Evolutionary conservation across 768 basidiomycete species (phyloP).

Genomic region (Termitomyces sp.): DNA sequence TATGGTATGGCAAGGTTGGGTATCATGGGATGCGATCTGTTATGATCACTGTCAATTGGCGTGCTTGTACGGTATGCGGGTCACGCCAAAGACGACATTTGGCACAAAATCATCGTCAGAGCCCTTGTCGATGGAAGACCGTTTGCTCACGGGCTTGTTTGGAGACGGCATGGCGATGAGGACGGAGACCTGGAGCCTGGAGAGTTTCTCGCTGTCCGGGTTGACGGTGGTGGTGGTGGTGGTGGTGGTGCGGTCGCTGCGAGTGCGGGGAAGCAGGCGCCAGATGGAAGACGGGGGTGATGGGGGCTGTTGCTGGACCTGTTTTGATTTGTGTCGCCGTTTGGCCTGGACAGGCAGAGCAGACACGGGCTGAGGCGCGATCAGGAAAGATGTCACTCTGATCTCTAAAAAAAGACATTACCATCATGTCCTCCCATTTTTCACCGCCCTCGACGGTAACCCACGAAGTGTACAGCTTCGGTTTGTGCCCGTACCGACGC

Average conservation of each 20-base stretch:
- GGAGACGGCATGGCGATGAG: slow-evolving; percentile 53
- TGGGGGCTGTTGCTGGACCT: not conserved
- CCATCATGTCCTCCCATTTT: slow-evolving; percentile 45
- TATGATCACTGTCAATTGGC: no score
- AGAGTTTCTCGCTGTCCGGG: not conserved
- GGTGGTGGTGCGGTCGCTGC: not conserved
- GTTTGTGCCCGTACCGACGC: slow-evolving; percentile 40
- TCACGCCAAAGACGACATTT: slow-evolving; percentile 43
- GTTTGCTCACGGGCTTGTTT: slow-evolving; percentile 14
- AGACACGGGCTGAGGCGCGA: slow-evolving; percentile 28
- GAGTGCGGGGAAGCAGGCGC: not conserved
- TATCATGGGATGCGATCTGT: not conserved
- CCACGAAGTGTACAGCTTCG: slow-evolving; percentile 44
- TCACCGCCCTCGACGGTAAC: slow-evolving; percentile 24
- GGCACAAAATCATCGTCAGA: slow-evolving; percentile 34
- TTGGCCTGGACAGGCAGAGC: slow-evolving; percentile 29
- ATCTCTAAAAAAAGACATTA: slow-evolving; percentile 17
- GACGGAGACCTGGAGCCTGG: slow-evolving; percentile 45
- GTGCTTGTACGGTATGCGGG: slow-evolving; percentile 27
- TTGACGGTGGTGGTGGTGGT: not conserved
- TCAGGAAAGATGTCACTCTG: not conserved
- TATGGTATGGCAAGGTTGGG: not conserved
- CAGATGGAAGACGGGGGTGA: not conserved
- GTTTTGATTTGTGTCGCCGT: slow-evolving; percentile 22
- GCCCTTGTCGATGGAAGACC: slow-evolving; percentile 9